Percentiles rank a stretch among this genome's conserved stretches.
These are phyloP conservation scores for Beauveria medogensis DNA, from an alignment of 2,329 filamentous ascomycete species.

Conservation along the genomic window DNA sequence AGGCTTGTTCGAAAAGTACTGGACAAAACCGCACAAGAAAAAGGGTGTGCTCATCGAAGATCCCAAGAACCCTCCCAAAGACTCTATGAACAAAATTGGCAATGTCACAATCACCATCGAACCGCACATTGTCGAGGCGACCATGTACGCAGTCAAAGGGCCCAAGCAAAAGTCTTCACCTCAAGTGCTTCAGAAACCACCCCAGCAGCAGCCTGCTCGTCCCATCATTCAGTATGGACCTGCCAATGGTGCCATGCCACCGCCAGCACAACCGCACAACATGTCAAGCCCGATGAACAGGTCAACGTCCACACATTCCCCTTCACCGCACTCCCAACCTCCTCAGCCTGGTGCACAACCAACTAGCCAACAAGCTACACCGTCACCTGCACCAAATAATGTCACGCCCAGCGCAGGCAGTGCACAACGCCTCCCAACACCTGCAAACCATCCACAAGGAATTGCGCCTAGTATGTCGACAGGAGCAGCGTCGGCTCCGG, in stretches of 20 bases:
- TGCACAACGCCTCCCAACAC: background rate
- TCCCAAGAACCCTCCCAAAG: constrained; percentile 58
- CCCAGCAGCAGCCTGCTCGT: constrained; percentile 19
- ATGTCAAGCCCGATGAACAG: constrained; percentile 10
- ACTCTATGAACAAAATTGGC: constrained; percentile 66
- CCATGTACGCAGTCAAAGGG: constrained; percentile 64
- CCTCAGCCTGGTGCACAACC: background rate
- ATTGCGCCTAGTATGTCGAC: constrained; percentile 16
- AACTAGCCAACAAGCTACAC: background rate
- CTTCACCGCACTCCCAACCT: constrained; percentile 2
- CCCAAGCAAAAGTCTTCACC: constrained; percentile 37
- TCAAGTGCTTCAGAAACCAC: constrained; percentile 17
- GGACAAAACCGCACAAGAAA: constrained; percentile 63
- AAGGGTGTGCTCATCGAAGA: constrained; percentile 58
- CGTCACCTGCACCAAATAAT: background rate
- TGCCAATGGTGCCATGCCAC: constrained; percentile 53
- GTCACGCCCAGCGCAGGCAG: background rate
- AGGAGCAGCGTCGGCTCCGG: constrained; percentile 6
- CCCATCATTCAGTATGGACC: constrained; percentile 60
- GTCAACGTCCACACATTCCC: background rate
- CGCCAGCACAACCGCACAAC: constrained; percentile 30
- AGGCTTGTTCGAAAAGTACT: constrained; percentile 69
- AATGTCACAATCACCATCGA: constrained; percentile 68
- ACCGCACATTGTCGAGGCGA: constrained; percentile 71
- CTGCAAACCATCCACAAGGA: constrained; percentile 10